Percentiles rank a stretch among this genome's conserved stretches.
phyloP scores from a whole-genome alignment of 2,329 filamentous ascomycete genomes.

The Berkeleyomyces rouxiae region DNA sequence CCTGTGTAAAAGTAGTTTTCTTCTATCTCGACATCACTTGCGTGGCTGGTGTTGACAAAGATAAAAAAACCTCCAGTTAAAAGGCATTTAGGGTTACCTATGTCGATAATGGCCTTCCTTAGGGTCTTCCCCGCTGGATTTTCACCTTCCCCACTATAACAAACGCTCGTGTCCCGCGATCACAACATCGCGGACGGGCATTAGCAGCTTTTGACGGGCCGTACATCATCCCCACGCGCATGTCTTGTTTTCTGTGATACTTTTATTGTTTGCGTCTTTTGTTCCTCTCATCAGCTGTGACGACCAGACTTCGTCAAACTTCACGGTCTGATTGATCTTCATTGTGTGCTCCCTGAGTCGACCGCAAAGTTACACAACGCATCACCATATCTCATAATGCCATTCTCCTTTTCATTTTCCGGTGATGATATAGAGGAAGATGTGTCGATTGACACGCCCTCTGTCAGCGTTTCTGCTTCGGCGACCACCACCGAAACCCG shows the following conservation, averaged over 20 bases:
- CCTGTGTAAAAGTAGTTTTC: too few relatives aligned
- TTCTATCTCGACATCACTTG: too few relatives aligned
- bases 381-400: slow-evolving; percentile 19
- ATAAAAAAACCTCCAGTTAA: too few relatives aligned
- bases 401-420: slow-evolving; percentile 44
- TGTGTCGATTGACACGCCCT: slow-evolving; percentile 17
- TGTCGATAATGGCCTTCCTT: background rate
- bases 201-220: background rate
- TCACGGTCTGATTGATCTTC: background rate
- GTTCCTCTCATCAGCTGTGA: background rate
- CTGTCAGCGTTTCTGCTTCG: background rate
- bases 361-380: background rate
- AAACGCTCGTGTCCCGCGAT: background rate
- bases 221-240: background rate
- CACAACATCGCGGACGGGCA: background rate
- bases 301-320: background rate
- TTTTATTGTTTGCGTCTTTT: background rate
- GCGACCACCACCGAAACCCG: slow-evolving; percentile 13
- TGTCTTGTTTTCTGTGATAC: background rate
- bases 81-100: background rate
- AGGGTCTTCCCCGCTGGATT: background rate
- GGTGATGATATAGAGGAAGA: slow-evolving; percentile 48
- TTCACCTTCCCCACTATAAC: background rate
- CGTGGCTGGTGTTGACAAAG: too few relatives aligned
- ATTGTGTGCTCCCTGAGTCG: background rate